phyloP scores from a whole-genome alignment of 2,329 filamentous ascomycete genomes.

The Verticillium nubilum region DNA sequence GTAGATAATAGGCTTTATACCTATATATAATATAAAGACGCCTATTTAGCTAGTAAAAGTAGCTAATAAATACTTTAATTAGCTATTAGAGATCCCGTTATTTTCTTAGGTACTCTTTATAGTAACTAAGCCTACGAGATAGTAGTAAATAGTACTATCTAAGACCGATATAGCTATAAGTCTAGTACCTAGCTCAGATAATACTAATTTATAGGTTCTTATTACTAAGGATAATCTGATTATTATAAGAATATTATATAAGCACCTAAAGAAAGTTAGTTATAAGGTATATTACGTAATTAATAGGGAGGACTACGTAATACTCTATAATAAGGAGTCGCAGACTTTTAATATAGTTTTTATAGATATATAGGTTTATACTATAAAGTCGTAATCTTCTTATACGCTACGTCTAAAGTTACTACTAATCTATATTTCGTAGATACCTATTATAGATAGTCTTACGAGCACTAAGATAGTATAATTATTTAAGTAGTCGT shows the following conservation, averaged over 20 bases:
- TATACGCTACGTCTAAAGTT: background rate
- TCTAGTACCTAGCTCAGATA: conserved; percentile 1
- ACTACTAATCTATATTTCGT: background rate
- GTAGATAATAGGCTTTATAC: conserved; percentile 26
- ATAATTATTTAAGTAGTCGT: conserved; percentile 60
- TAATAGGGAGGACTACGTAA: conserved; percentile 81
- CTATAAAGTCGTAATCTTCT: background rate
- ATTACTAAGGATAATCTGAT: conserved; percentile 86
- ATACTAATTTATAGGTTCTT: conserved; percentile 55
- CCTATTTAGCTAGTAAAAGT: conserved; percentile 42
- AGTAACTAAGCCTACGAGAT: conserved; percentile 15
- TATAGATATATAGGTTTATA: conserved; percentile 85
- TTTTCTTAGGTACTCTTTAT: conserved; percentile 34
- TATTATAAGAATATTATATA: conserved; percentile 76
- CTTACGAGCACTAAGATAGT: conserved; percentile 80
- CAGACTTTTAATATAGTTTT: conserved; percentile 69
- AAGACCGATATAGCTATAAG: conserved; percentile 6
- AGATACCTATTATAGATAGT: conserved; percentile 96
- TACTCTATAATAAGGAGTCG: conserved; percentile 59
- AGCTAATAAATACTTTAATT: conserved; percentile 37
- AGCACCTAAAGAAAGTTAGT: conserved; percentile 70
- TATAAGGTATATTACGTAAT: conserved; percentile 67
- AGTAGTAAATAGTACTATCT: conserved; percentile 2
- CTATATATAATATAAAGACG: conserved; percentile 36
- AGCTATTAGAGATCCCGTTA: conserved; percentile 23